Percentiles rank a stretch among this genome's conserved stretches.
Evolutionary conservation across 2,329 filamentous ascomycete species (phyloP).

Genomic region (Alternaria hordeiaustralica): DNA sequence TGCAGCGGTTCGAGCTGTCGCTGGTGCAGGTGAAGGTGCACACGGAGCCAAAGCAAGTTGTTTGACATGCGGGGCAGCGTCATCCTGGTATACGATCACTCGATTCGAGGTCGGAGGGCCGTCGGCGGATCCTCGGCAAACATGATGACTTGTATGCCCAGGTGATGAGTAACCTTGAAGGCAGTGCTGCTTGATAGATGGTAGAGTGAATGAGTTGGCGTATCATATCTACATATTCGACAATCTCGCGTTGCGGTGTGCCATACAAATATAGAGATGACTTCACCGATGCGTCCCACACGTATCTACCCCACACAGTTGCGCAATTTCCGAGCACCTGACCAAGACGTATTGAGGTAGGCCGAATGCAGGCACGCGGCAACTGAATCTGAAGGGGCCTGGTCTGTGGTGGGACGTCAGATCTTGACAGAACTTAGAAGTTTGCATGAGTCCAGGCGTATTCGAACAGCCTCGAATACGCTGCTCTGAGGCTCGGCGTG

Average conservation of each 20-base stretch:
- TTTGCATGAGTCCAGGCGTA: neutral
- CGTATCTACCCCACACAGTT: constrained; percentile 13
- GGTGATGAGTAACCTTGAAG: neutral
- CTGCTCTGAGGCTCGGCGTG: constrained; percentile 1
- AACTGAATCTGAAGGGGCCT: neutral
- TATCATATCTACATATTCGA: too few species aligned
- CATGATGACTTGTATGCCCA: neutral
- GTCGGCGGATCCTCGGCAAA: neutral
- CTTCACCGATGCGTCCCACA: constrained; percentile 6
- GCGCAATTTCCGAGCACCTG: constrained; percentile 3
- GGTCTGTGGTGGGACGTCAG: neutral
- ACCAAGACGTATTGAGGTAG: constrained; percentile 6
- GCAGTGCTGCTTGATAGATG: too few species aligned
- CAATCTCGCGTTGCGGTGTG: neutral
- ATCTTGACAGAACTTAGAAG: neutral
- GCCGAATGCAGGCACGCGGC: constrained; percentile 9
- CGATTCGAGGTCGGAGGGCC: neutral
- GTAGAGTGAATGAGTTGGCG: too few species aligned
- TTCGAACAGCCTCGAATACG: neutral
- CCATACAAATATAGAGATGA: constrained; percentile 8
- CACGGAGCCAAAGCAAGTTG: constrained; percentile 2
- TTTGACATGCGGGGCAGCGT: constrained; percentile 12
- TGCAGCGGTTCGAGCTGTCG: constrained; percentile 14
- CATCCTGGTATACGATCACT: constrained; percentile 12
- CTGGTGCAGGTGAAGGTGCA: constrained; percentile 1